Conservation (phyloP, 306 rosid genomes). For the Rubus idaeus region DNA sequence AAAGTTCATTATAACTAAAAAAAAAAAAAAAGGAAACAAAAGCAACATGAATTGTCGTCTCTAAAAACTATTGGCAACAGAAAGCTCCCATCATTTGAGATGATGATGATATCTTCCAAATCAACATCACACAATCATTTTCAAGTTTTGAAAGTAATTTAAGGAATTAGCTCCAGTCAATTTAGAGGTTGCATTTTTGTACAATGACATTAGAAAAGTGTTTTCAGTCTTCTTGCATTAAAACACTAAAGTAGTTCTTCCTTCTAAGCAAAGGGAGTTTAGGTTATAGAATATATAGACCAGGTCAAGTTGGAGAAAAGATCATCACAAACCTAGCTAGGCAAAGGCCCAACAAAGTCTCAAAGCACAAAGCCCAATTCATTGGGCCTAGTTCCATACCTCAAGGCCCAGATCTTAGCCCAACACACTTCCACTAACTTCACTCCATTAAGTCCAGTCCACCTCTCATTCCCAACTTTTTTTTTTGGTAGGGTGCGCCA, state of each 20-base stretch:
- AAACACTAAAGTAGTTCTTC: too few species aligned
- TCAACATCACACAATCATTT: background rate
- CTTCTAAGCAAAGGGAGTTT: background rate
- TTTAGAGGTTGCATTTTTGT: background rate
- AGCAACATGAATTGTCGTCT: background rate
- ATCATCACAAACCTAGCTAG: background rate
- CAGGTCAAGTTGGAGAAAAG: background rate
- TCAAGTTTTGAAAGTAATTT: background rate
- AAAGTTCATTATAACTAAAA: background rate
- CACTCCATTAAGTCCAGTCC: too few species aligned
- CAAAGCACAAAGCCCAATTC: background rate
- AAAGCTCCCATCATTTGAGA: background rate
- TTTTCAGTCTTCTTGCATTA: background rate
- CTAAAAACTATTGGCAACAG: background rate
- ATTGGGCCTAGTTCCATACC: background rate
- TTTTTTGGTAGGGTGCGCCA: too few species aligned
- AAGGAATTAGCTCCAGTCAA: background rate
- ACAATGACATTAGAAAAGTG: background rate
- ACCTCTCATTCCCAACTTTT: too few species aligned
- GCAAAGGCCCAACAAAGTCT: background rate
- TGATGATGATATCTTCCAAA: background rate
- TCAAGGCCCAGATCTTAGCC: background rate
- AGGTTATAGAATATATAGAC: background rate
- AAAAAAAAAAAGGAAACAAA: background rate
- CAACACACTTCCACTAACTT: too few species aligned